Percentiles rank a stretch among this genome's conserved stretches.
These are phyloP conservation scores for Chrysanthemum makinoi DNA, from an alignment of 129 eudicot species.

Conservation along the genomic window DNA sequence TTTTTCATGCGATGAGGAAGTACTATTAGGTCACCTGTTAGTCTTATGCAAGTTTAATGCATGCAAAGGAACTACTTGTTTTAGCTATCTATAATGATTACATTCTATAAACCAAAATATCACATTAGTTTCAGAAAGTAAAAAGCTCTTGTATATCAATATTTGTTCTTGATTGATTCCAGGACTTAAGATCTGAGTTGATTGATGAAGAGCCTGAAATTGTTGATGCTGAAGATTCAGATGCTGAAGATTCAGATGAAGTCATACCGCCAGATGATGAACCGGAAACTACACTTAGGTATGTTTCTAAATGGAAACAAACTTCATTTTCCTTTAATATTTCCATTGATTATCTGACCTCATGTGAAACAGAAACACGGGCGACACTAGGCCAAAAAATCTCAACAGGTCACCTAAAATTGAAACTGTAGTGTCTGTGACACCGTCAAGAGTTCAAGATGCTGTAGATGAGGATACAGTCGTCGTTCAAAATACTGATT, in stretches of 20 bases:
- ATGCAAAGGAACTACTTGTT: no score
- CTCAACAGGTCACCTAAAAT: conserved; percentile 29
- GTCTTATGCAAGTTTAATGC: no score
- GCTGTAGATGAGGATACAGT: conserved; percentile 9
- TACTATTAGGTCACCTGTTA: no score
- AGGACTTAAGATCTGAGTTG: conserved; percentile 60
- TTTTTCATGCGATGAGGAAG: no score
- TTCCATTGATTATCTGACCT: conserved; percentile 23
- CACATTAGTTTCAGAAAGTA: no score
- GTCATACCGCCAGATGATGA: conserved; percentile 41
- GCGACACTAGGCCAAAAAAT: conserved; percentile 39
- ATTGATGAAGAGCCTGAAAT: conserved; percentile 55
- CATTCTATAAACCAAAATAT: no score
- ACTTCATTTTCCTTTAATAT: not conserved
- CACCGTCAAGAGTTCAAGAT: conserved; percentile 43
- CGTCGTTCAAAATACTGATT: conserved; percentile 25
- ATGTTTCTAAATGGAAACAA: conserved; percentile 26
- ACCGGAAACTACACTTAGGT: conserved; percentile 51
- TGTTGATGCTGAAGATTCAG: conserved; percentile 40
- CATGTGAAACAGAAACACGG: conserved; percentile 47
- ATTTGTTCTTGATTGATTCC: conserved; percentile 10
- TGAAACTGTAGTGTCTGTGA: conserved; percentile 44
- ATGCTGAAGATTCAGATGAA: conserved; percentile 42
- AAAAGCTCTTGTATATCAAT: no score
- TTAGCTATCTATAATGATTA: no score